Conservation (phyloP, 805 yeast species). For the Zygosaccharomyces rouxii region DNA sequence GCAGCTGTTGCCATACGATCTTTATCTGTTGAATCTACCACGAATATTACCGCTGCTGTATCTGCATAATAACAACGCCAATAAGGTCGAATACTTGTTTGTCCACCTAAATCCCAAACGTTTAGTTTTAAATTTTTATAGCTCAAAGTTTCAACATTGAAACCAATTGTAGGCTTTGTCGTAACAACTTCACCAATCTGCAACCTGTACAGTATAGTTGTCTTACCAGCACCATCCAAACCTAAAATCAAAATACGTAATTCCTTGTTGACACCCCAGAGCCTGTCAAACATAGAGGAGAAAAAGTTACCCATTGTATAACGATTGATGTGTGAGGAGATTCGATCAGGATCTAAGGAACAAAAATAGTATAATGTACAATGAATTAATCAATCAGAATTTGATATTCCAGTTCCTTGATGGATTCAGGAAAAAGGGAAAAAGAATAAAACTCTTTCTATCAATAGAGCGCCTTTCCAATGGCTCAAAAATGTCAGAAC, state of each 20-base stretch:
- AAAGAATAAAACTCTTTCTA: background rate
- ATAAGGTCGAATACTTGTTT: slow-evolving; percentile 90
- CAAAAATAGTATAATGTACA: background rate
- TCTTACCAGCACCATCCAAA: slow-evolving; percentile 95
- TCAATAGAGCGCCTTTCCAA: background rate
- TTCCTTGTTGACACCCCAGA: slow-evolving; percentile 90
- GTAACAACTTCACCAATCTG: slow-evolving; percentile 83
- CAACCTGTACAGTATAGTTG: slow-evolving; percentile 85
- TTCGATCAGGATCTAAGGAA: background rate
- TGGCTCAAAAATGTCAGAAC: background rate
- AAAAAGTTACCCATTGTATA: slow-evolving; percentile 76
- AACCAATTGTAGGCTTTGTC: slow-evolving; percentile 82
- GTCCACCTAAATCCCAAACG: slow-evolving; percentile 98
- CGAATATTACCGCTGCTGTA: slow-evolving; percentile 94
- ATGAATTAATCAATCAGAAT: background rate
- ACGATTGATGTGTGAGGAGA: background rate
- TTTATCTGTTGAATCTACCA: slow-evolving; percentile 92
- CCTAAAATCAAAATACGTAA: slow-evolving; percentile 87
- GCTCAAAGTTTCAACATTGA: slow-evolving; percentile 87
- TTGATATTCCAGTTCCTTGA: no score
- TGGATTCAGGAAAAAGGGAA: background rate
- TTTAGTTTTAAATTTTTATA: slow-evolving; percentile 87
- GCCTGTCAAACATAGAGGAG: slow-evolving; percentile 76
- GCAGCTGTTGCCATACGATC: slow-evolving; percentile 84
- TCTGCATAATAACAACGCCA: slow-evolving; percentile 96